A percentile compares a stretch with the other conserved stretches of the same genome.
These are phyloP conservation scores for Cordyceps cicadae DNA, from an alignment of 2,329 filamentous ascomycete genomes.

Conservation along the genomic window DNA sequence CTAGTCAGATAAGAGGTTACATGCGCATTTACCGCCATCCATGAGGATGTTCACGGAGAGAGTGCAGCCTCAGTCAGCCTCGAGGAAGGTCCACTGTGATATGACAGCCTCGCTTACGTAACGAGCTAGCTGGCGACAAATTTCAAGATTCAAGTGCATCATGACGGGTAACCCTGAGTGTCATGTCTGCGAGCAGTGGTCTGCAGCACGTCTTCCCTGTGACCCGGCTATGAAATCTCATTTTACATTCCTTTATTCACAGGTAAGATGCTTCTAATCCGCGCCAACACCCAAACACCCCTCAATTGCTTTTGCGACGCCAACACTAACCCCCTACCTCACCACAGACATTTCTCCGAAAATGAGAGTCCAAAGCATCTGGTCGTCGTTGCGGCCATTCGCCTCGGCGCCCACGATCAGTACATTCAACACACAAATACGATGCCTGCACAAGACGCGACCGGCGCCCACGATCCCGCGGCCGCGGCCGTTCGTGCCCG, in stretches of 20 bases:
- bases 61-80: conserved; percentile 3
- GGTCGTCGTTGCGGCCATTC: conserved; percentile 26
- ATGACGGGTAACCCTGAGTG: neutral
- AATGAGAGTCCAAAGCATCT: conserved; percentile 27
- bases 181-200: neutral
- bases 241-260: neutral
- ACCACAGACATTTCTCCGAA: neutral
- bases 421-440: conserved; percentile 22
- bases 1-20: neutral
- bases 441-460: conserved; percentile 36
- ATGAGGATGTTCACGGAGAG: neutral
- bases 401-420: conserved; percentile 22
- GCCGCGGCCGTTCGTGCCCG: conserved; percentile 78
- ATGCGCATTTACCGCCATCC: neutral
- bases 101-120: conserved; percentile 13
- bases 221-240: neutral
- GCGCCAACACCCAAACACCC: neutral
- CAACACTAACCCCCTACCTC: conserved; percentile 1
- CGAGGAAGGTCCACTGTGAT: neutral
- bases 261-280: neutral
- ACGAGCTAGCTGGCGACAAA: conserved; percentile 5
- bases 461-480: conserved; percentile 43
- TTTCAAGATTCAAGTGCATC: conserved; percentile 10
- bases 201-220: neutral
- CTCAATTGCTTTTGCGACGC: neutral